These are phyloP conservation scores for Orobanche coerulescens DNA, from an alignment of 257 asterid genomes.

Conservation along the genomic window DNA sequence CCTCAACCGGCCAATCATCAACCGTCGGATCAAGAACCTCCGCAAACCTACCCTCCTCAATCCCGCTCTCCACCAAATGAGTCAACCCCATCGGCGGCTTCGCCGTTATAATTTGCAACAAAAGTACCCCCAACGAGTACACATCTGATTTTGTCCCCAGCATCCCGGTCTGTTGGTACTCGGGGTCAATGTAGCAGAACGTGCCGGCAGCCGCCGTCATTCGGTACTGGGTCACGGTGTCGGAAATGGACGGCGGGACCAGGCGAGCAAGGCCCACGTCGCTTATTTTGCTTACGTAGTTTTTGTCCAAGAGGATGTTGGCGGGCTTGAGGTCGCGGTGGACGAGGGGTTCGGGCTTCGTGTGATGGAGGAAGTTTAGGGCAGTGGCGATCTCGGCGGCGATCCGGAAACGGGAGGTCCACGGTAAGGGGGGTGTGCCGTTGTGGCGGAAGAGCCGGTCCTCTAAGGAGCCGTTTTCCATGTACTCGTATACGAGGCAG, in stretches of 20 bases:
- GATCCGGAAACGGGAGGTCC: conserved; percentile 36
- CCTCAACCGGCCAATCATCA: conserved; percentile 70
- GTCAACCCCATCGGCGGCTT: conserved; percentile 67
- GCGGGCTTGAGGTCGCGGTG: conserved; percentile 52
- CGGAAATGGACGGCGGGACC: conserved; percentile 49
- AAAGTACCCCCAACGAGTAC: conserved; percentile 57
- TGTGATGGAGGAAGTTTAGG: conserved; percentile 40
- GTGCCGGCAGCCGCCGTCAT: conserved; percentile 90
- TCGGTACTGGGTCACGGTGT: conserved; percentile 41
- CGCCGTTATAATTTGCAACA: conserved; percentile 67
- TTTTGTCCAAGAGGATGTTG: conserved; percentile 64
- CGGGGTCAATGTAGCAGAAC: conserved; percentile 89
- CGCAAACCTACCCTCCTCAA: conserved; percentile 42
- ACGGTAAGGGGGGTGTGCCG: conserved; percentile 34
- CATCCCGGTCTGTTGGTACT: conserved; percentile 79
- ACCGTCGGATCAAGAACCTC: conserved; percentile 53
- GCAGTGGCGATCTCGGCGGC: conserved; percentile 44
- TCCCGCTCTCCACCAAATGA: conserved; percentile 45
- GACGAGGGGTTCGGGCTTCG: conserved; percentile 44
- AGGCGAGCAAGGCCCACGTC: conserved; percentile 80
- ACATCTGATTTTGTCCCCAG: conserved; percentile 72
- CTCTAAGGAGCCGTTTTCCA: conserved; percentile 46
- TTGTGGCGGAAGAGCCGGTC: conserved; percentile 32
- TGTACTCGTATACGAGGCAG: conserved; percentile 46
- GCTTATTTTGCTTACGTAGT: conserved; percentile 65